These are phyloP conservation scores for Entelexis sorbosivorans DNA, from an alignment of 1,139 yeast species.

Conservation along the genomic window DNA sequence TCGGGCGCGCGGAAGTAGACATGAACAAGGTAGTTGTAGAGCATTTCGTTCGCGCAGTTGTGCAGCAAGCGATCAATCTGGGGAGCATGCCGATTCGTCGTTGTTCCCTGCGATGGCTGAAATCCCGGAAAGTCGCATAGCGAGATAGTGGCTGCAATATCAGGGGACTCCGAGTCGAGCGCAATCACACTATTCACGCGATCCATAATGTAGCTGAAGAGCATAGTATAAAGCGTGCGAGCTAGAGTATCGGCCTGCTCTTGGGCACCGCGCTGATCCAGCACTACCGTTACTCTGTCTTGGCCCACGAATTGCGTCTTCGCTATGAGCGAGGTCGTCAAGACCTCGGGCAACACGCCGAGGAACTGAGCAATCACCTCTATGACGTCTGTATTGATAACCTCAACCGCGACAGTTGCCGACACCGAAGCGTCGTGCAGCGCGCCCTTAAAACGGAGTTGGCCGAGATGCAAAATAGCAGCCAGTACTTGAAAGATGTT, in stretches of 20 bases:
- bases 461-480: slow-evolving; percentile 37
- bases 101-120: slow-evolving; percentile 25
- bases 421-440: slow-evolving; percentile 31
- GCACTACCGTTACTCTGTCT: slow-evolving; percentile 35
- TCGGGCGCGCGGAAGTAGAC: slow-evolving; percentile 33
- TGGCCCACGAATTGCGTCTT: slow-evolving; percentile 33
- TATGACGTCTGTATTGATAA: slow-evolving; percentile 31
- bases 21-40: slow-evolving; percentile 32
- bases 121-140: slow-evolving; percentile 37
- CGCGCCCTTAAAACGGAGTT: slow-evolving; percentile 31
- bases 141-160: slow-evolving; percentile 32
- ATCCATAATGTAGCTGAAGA: slow-evolving; percentile 36
- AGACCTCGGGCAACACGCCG: slow-evolving; percentile 34
- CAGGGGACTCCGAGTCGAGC: slow-evolving; percentile 26
- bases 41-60: slow-evolving; percentile 36
- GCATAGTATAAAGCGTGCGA: slow-evolving; percentile 34
- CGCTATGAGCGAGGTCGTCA: slow-evolving; percentile 33
- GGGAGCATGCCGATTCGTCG: slow-evolving; percentile 21
- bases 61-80: slow-evolving; percentile 34
- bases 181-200: slow-evolving; percentile 32
- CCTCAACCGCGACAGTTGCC: slow-evolving; percentile 30
- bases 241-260: slow-evolving; percentile 37
- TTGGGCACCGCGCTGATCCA: slow-evolving; percentile 36
- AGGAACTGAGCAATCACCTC: slow-evolving; percentile 33
- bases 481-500: slow-evolving; percentile 37